Evolutionary conservation across 75 land plant species (phyloP).

Genomic region (Azolla pinnata): DNA sequence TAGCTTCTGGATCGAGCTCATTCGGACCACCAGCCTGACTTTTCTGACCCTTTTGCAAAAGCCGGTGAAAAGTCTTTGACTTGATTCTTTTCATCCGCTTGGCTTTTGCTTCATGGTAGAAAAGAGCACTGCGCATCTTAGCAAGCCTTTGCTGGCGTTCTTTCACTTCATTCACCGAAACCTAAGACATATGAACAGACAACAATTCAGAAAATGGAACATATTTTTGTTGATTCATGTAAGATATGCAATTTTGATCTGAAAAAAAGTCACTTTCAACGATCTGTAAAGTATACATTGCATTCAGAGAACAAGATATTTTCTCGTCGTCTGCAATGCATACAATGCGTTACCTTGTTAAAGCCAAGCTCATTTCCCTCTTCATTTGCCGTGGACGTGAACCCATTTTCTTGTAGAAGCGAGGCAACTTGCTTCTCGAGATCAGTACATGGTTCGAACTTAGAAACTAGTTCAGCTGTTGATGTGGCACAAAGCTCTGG

Average conservation of each 20-base stretch:
- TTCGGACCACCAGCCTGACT: constrained; percentile 22
- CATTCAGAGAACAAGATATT: no score
- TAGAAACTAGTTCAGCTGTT: constrained; percentile 58
- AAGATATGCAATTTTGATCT: no score
- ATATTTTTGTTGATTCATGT: background rate
- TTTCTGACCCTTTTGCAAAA: constrained; percentile 51
- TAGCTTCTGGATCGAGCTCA: constrained; percentile 64
- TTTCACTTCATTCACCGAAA: constrained; percentile 69
- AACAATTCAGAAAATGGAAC: background rate
- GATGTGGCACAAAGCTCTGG: constrained; percentile 29
- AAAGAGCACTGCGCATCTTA: constrained; percentile 79
- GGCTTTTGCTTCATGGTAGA: constrained; percentile 68
- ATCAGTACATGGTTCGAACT: constrained; percentile 58
- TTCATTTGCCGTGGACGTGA: constrained; percentile 46
- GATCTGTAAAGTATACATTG: no score
- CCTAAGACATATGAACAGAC: constrained; percentile 43
- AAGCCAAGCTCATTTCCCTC: constrained; percentile 76
- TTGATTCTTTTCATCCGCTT: constrained; percentile 75
- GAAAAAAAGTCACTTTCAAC: no score
- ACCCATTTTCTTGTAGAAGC: constrained; percentile 37
- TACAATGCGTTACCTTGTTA: constrained; percentile 77
- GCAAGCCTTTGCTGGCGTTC: constrained; percentile 63
- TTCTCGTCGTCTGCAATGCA: no score
- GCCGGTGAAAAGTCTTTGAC: constrained; percentile 75
- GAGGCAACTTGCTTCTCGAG: constrained; percentile 72